phyloP scores from a whole-genome alignment of 768 basidiomycete genomes.

The Sporobolomyces phaffii region DNA sequence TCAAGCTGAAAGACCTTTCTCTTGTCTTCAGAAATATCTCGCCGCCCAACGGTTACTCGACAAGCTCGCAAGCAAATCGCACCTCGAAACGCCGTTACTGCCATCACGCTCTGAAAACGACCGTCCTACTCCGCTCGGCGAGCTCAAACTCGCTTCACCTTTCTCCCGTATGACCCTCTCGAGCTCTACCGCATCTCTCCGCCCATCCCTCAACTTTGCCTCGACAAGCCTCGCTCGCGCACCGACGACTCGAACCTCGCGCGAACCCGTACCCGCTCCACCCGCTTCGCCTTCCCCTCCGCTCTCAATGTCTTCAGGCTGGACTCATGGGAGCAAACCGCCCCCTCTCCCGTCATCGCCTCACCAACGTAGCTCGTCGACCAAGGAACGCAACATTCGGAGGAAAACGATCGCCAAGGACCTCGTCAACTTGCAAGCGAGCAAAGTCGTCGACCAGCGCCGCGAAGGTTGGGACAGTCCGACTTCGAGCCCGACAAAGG shows the following conservation, averaged over 20 bases:
- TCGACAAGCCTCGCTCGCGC: neutral
- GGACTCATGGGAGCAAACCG: neutral
- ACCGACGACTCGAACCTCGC: neutral
- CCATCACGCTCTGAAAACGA: neutral
- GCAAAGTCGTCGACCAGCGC: conserved; percentile 18
- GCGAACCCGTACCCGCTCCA: neutral
- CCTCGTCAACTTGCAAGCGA: conserved; percentile 23
- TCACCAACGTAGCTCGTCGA: conserved; percentile 6
- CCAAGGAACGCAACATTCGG: conserved; percentile 23
- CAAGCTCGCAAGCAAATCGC: neutral
- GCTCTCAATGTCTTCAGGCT: neutral
- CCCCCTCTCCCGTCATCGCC: conserved; percentile 35
- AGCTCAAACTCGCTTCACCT: neutral
- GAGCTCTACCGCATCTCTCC: neutral
- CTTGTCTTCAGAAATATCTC: conserved; percentile 21
- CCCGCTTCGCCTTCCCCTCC: conserved; percentile 4
- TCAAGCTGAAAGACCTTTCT: too few species aligned
- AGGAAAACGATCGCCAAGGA: conserved; percentile 39
- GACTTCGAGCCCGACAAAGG: conserved; percentile 8
- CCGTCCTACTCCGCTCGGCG: neutral
- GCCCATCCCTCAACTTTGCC: conserved; percentile 6
- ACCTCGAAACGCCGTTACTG: neutral
- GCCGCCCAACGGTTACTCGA: conserved; percentile 20
- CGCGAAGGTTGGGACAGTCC: conserved; percentile 21
- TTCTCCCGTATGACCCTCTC: conserved; percentile 3